These are phyloP conservation scores for Umbellularia californica DNA, from an alignment of 164 flowering plant genomes.

Conservation along the genomic window DNA sequence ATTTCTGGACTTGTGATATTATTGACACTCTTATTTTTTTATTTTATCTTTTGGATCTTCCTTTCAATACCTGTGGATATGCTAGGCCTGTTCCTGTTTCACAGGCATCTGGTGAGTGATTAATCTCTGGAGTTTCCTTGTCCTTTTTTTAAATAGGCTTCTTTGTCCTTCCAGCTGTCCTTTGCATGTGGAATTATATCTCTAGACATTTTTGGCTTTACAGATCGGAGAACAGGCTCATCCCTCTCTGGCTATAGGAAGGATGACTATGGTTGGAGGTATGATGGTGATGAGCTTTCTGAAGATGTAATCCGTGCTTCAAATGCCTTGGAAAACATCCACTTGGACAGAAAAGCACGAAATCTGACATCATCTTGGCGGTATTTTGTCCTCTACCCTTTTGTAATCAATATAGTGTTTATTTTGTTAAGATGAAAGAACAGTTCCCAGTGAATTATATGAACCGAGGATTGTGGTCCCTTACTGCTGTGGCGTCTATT, in stretches of 20 bases:
- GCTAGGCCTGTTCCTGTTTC: conserved; percentile 65
- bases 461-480: not conserved
- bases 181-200: conserved; percentile 6
- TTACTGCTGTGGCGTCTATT: not conserved
- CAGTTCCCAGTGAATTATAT: not conserved
- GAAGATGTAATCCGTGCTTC: conserved; percentile 87
- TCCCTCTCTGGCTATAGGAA: conserved; percentile 71
- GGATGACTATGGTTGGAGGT: conserved; percentile 92
- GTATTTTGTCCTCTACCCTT: conserved; percentile 25
- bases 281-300: conserved; percentile 69
- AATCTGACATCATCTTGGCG: conserved; percentile 92
- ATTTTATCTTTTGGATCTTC: not conserved
- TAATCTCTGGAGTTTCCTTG: not conserved
- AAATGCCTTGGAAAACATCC: conserved; percentile 85
- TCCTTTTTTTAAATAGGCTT: not conserved
- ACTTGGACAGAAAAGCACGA: conserved; percentile 93
- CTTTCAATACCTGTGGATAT: conserved; percentile 13
- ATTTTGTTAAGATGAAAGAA: not conserved
- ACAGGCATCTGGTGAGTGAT: conserved; percentile 70
- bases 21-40: not conserved
- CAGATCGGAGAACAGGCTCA: conserved; percentile 78
- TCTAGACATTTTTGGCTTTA: conserved; percentile 13
- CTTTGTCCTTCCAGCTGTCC: not conserved
- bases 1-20: not conserved
- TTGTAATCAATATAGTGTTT: not conserved